These are phyloP conservation scores for Hymenoscyphus fructigenus DNA, from an alignment of 2,329 filamentous ascomycete species.

Conservation along the genomic window DNA sequence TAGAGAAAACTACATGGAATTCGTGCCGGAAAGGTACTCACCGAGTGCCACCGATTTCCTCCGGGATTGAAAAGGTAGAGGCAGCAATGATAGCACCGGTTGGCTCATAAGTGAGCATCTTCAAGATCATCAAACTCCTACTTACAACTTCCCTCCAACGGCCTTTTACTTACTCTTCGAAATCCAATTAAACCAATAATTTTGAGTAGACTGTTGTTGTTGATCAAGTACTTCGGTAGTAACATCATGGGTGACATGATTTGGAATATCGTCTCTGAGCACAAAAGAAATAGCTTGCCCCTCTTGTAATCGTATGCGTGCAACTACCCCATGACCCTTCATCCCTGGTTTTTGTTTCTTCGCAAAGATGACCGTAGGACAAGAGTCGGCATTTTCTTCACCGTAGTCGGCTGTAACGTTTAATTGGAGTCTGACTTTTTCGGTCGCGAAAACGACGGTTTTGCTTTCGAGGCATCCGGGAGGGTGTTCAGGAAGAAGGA, in stretches of 20 bases:
- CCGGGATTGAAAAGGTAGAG: constrained; percentile 75
- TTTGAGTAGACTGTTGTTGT: constrained; percentile 68
- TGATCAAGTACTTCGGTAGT: constrained; percentile 57
- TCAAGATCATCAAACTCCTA: constrained; percentile 71
- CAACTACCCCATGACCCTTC: constrained; percentile 62
- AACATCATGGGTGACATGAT: constrained; percentile 58
- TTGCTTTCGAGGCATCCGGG: constrained; percentile 50
- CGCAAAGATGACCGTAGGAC: constrained; percentile 55
- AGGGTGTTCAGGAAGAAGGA: constrained; percentile 47
- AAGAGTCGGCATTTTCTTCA: constrained; percentile 46
- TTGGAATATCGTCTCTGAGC: constrained; percentile 59
- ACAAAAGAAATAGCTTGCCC: constrained; percentile 70
- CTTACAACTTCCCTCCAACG: constrained; percentile 71
- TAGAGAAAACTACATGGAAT: not conserved
- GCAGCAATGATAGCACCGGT: constrained; percentile 76
- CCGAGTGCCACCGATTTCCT: constrained; percentile 65
- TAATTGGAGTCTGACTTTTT: constrained; percentile 60
- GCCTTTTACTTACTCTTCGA: constrained; percentile 68
- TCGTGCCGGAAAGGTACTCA: constrained; percentile 25
- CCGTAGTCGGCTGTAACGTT: constrained; percentile 65
- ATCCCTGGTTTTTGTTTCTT: constrained; percentile 52
- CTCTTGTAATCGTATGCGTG: constrained; percentile 58
- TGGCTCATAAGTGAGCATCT: constrained; percentile 75
- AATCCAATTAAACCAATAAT: constrained; percentile 74
- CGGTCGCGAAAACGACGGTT: constrained; percentile 61